A percentile compares a stretch with the other conserved stretches of the same genome.
phyloP scores from a whole-genome alignment of 2,329 filamentous ascomycete species.

The Leptographium procerum region DNA sequence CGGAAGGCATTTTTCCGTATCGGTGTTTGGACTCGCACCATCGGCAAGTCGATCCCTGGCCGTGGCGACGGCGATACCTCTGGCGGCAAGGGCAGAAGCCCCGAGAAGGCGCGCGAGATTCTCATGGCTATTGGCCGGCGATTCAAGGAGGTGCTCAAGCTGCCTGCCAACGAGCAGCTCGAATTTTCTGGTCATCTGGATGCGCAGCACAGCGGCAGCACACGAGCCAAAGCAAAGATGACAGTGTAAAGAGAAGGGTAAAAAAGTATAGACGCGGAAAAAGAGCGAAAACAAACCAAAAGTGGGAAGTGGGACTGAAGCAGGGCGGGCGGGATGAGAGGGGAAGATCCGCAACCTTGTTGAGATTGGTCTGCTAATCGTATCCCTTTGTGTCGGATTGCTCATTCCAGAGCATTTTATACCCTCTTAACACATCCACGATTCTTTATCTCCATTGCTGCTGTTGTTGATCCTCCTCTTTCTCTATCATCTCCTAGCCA shows the following conservation, averaged over 20 bases:
- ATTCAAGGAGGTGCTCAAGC: slow-evolving; percentile 85
- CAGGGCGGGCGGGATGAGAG: neutral
- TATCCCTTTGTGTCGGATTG: neutral
- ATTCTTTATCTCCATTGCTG: neutral
- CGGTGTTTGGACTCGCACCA: slow-evolving; percentile 92
- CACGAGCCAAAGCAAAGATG: slow-evolving; percentile 91
- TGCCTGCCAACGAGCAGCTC: slow-evolving; percentile 64
- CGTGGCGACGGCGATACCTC: slow-evolving; percentile 63
- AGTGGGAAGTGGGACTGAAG: neutral
- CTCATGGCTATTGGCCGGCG: slow-evolving; percentile 73
- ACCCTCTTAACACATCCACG: neutral
- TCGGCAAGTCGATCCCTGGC: slow-evolving; percentile 70
- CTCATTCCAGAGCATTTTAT: neutral
- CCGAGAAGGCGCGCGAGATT: slow-evolving; percentile 75
- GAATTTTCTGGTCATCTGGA: slow-evolving; percentile 98
- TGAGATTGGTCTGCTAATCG: neutral
- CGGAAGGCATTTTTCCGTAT: slow-evolving; percentile 97
- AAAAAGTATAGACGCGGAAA: neutral
- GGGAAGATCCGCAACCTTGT: neutral
- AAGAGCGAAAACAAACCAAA: neutral
- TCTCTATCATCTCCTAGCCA: neutral
- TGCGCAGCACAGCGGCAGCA: slow-evolving; percentile 83
- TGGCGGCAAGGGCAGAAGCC: slow-evolving; percentile 63
- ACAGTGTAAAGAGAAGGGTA: slow-evolving; percentile 46
- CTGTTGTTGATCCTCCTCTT: neutral